Base-by-base conservation (phyloP, 1,284 basidiomycete genomes). In the Rugosomyces carneus region DNA sequence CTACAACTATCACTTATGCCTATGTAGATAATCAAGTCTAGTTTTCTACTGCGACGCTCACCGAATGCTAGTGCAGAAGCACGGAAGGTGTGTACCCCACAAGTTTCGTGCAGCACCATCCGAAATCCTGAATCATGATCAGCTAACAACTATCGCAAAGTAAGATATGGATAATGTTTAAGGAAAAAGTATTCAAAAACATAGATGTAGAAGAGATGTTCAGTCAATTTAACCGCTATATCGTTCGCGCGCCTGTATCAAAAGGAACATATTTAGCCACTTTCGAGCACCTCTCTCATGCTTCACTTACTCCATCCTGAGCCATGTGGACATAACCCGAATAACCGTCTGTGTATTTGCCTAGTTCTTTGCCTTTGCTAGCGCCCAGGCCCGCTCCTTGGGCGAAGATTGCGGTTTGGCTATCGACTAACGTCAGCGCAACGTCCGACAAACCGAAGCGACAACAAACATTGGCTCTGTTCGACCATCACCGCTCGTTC, bases 301-400 rank as follows among this genome's bases (percentile, higher is more conserved):
- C 43, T 26, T 47, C 36, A 65, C 71, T 62, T 58, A 80, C 77
- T 60, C 75, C 70, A 57, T 89, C 85, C 61, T 86, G 81, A 29
- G 77, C 85, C 75, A 84, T 80, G 47, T 81, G 73, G 16, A 85
- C 78, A 63, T 89, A 89, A 45, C 81, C 83, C 35, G 77, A 63
- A 56, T 84, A 81, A 15, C 80, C 80, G 47, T 84, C 86, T 6
- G 78, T 69, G 58, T 82, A 84, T 65, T 84, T 88, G 38, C 81
- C 80, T 38, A 92, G 70, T 49, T 93, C 89, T 57, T 83, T 87
- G 48, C 83, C 89, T 68, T 93, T 94, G 55, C 83, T 82, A 0
- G 92, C 89, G 15, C 93, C 93, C 5, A 96, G 68, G 0, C 93
- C 93, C 18, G 81, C 91, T 7, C 93, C 85, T 55, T 84, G 78